Base-by-base conservation (phyloP, 2,329 filamentous ascomycete species). In the Verticillium zaregamsianum region DNA sequence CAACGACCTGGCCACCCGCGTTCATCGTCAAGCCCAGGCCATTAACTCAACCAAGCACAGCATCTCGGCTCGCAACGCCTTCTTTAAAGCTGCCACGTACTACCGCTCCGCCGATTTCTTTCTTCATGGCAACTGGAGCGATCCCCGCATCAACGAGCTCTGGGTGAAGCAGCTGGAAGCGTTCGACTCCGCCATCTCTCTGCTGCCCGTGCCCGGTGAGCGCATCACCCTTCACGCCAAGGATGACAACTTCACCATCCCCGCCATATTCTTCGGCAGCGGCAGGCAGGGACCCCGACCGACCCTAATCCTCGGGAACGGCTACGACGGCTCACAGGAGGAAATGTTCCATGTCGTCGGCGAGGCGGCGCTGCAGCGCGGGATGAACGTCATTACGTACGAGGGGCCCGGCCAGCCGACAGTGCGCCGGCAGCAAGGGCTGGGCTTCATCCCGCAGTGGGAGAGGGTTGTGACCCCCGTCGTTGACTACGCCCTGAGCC, bases 391-490 rank as follows among this genome's bases (percentile, higher is more conserved):
- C 33, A 71, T 81, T 11, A 75, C 75, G 0, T 82, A 79, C 63
- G 79, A 82, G 55, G 80, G 80, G 0, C 80, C 79, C 0, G 79
- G 79, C 0, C 79, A 82, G 64, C 71, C 73, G 3, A 75, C 70
- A 0, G 74, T 78, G 2, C 73, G 76, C 11, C 74, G 80, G 1
- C 62, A 74, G 0, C 76, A 82, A 40, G 66, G 71, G 3, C 55
- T 80, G 1, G 77, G 76, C 3, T 82, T 81, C 65, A 78, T 79
- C 20, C 72, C 71, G 0, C 71, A 80, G 23, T 81, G 79, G 78
- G 76, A 79, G 66, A 68, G 62, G 7, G 78, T 77, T 0, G 69
- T 77, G 5, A 74, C 71, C 0, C 77, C 78, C 0, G 68, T 80
- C 1, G 67, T 81, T 0, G 77, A 81, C 67, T 75, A 75, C 25